Base-by-base conservation (phyloP, 352 stramenopile genomes). In the Phytophthora rubi region DNA sequence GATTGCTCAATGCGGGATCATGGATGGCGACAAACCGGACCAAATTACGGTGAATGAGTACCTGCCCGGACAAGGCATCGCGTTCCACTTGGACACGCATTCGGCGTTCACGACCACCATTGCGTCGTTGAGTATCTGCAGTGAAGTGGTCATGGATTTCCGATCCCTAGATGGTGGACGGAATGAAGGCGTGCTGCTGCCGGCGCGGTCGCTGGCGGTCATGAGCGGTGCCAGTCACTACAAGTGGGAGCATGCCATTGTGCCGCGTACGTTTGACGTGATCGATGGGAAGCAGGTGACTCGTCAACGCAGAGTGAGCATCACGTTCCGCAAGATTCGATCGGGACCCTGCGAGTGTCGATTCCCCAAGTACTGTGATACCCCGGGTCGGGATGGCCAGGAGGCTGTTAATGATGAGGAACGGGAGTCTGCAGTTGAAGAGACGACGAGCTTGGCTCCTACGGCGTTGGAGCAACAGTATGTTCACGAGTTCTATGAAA, bases 41-140 rank as follows among this genome's bases (percentile, higher is more conserved):
- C 88, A 95, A 70, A 90, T 95, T 69, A 95, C 88, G 1, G 81
- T 93, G 53, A 98, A 98, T 69, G 92, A 97, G 62, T 98, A 98
- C 78, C 54, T 91, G 42, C 91, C 90, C 0, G 91, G 91, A 16
- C 89, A 97, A 65, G 92, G 91, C 37, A 97, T 98, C 61, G 82
- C 91, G 7, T 85, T 85, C 28, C 92, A 98, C 61, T 79, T 95
- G 28, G 92, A 98, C 69, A 97, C 91, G 6, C 91, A 97, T 68
- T 94, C 85, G 30, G 91, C 90, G 6, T 98, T 97, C 63, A 92
- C 81, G 9, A 84, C 80, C 7, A 89, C 84, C 12, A 95, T 97
- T 64, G 84, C 81, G 33, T 93, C 88, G 35, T 71, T 97, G 51
- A 95, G 86, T 44, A 73, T 96, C 5, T 88, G 65, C 28, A 85